These are phyloP conservation scores for Aspergillus incahuasiensis DNA, from an alignment of 495 filamentous ascomycete genomes.

Conservation along the genomic window DNA sequence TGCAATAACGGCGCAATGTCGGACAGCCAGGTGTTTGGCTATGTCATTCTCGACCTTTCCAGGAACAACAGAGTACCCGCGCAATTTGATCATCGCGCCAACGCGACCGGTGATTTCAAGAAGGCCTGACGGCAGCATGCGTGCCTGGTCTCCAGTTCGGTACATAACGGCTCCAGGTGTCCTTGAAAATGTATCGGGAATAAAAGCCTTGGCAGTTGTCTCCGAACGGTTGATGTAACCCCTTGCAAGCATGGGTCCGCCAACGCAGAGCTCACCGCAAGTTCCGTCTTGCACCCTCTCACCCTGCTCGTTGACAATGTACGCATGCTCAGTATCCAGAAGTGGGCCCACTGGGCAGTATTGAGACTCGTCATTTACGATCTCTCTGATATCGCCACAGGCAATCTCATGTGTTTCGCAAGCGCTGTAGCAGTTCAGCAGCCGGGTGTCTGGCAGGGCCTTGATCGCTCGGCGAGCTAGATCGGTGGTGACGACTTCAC, in stretches of 20 bases:
- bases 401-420: constrained; percentile 72
- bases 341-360: constrained; percentile 61
- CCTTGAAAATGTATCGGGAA: constrained; percentile 52
- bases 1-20: constrained; percentile 53
- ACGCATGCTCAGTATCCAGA: constrained; percentile 52
- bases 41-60: constrained; percentile 72
- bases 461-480: constrained; percentile 56
- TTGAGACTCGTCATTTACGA: constrained; percentile 48
- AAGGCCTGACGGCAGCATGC: constrained; percentile 59
- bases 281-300: constrained; percentile 57
- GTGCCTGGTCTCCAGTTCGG: constrained; percentile 79
- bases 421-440: constrained; percentile 68
- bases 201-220: constrained; percentile 67
- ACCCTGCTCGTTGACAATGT: constrained; percentile 56
- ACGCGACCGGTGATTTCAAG: constrained; percentile 84
- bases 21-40: constrained; percentile 54
- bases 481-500: constrained; percentile 67
- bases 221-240: constrained; percentile 81
- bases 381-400: constrained; percentile 62
- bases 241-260: constrained; percentile 70
- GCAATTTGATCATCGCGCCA: constrained; percentile 70
- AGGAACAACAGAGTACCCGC: constrained; percentile 74
- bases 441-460: constrained; percentile 55
- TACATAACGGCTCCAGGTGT: constrained; percentile 57
- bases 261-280: constrained; percentile 77